Percentiles rank a stretch among this genome's conserved stretches.
phyloP scores from a whole-genome alignment of 78 protist genomes.

The Salpingoeca rosetta region DNA sequence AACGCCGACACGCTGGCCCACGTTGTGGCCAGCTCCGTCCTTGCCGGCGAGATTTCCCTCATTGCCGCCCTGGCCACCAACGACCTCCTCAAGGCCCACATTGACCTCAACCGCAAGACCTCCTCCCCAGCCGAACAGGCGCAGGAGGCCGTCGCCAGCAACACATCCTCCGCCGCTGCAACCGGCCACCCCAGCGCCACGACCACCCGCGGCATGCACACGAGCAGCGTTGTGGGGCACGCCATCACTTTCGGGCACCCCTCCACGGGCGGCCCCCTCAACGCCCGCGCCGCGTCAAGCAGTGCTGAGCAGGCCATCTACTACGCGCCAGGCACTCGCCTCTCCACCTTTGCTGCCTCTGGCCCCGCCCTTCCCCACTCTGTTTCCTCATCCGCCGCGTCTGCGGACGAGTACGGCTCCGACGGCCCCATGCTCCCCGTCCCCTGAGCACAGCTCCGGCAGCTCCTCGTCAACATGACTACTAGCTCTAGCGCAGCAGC shows the following conservation, averaged over 20 bases:
- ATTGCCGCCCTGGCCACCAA: constrained; percentile 78
- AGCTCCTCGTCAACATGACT: no score
- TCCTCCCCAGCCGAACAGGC: neutral
- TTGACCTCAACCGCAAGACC: constrained; percentile 57
- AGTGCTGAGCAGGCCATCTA: neutral
- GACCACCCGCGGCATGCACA: no score
- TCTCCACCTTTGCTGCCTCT: neutral
- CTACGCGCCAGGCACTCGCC: neutral
- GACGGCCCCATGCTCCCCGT: neutral
- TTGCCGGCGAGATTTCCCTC: constrained; percentile 90
- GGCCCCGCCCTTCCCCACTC: neutral
- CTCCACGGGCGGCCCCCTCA: neutral
- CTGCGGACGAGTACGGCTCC: neutral
- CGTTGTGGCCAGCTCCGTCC: constrained; percentile 62
- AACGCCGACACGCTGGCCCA: constrained; percentile 72
- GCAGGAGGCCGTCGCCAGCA: neutral
- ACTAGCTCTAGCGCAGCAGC: neutral
- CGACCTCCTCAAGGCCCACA: constrained; percentile 61
- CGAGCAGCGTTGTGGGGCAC: no score
- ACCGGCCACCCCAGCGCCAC: neutral
- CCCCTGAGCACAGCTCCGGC: neutral
- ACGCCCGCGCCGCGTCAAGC: neutral
- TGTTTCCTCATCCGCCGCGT: neutral
- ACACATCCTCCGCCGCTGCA: neutral
- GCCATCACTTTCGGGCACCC: neutral